phyloP scores from a whole-genome alignment of 768 basidiomycete genomes.

The Kwoniella shandongensis region DNA sequence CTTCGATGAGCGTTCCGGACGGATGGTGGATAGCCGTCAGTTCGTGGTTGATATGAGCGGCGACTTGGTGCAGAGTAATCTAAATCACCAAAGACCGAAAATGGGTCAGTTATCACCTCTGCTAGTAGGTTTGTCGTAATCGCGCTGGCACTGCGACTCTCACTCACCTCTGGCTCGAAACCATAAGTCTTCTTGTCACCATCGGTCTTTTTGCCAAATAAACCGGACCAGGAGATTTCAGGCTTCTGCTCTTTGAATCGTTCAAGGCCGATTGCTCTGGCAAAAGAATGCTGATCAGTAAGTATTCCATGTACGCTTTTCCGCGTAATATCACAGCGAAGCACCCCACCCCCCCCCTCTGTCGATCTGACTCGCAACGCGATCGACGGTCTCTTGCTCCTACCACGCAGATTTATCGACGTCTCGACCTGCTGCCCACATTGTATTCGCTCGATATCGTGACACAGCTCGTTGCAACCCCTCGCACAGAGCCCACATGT shows the following conservation, averaged over 20 bases:
- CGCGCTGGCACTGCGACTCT: no score
- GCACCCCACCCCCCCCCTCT: no score
- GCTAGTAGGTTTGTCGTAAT: no score
- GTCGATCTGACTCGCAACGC: no score
- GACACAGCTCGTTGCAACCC: no score
- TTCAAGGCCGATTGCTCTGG: slow-evolving; percentile 64
- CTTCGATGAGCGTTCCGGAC: slow-evolving; percentile 72
- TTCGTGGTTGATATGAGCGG: slow-evolving; percentile 67
- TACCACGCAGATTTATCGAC: no score
- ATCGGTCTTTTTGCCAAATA: slow-evolving; percentile 62
- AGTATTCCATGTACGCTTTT: no score
- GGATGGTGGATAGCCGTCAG: slow-evolving; percentile 75
- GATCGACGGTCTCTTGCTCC: no score
- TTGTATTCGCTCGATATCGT: no score
- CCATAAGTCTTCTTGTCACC: slow-evolving; percentile 68
- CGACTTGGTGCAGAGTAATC: slow-evolving; percentile 60
- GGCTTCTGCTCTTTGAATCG: slow-evolving; percentile 59
- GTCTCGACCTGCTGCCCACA: no score
- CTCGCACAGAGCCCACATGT: background rate
- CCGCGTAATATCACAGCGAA: no score
- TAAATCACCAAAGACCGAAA: background rate
- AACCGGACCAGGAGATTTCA: slow-evolving; percentile 56
- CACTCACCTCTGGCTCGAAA: slow-evolving; percentile 64
- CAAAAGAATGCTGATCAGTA: background rate
- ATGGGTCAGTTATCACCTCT: no score